Percentiles rank a stretch among this genome's conserved stretches.
Conservation (phyloP, 129 eudicot species). For the Escallonia rubra region DNA sequence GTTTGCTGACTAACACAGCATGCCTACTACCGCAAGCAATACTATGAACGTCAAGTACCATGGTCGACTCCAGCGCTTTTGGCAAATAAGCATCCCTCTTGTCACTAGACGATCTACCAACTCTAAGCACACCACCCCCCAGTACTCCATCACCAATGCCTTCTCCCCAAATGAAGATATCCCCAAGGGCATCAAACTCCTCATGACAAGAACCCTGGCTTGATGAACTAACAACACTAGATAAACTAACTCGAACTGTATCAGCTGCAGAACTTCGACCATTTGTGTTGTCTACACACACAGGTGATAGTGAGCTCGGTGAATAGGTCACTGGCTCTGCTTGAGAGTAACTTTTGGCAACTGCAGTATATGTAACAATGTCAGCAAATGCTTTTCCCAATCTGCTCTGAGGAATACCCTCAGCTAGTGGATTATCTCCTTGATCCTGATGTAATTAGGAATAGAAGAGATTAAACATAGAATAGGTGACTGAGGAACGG, state of each 20-base stretch:
- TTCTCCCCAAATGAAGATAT: slow-evolving; percentile 93
- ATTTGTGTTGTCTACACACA: slow-evolving; percentile 46
- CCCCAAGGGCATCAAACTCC: slow-evolving; percentile 79
- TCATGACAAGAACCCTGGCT: slow-evolving; percentile 84
- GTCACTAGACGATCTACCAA: slow-evolving; percentile 26
- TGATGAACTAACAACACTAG: slow-evolving; percentile 94
- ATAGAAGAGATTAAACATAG: slow-evolving; percentile 3
- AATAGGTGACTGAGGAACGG: not conserved
- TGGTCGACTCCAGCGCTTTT: slow-evolving; percentile 73
- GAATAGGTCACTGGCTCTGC: slow-evolving; percentile 29
- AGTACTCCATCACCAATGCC: slow-evolving; percentile 56
- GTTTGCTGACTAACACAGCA: slow-evolving; percentile 77
- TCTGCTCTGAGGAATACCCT: slow-evolving; percentile 43
- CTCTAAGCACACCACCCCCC: slow-evolving; percentile 60
- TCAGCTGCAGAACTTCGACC: slow-evolving; percentile 59
- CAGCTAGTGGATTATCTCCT: slow-evolving; percentile 28
- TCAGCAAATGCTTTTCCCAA: slow-evolving; percentile 78
- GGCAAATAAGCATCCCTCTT: slow-evolving; percentile 63
- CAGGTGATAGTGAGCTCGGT: slow-evolving; percentile 33
- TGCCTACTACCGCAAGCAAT: slow-evolving; percentile 80
- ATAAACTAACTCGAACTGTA: slow-evolving; percentile 64
- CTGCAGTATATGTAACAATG: slow-evolving; percentile 44
- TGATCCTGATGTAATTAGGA: slow-evolving; percentile 29
- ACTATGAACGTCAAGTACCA: slow-evolving; percentile 68
- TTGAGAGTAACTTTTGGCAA: slow-evolving; percentile 42